phyloP scores from a whole-genome alignment of 2,329 filamentous ascomycete genomes.

The Blastomyces parvus region DNA sequence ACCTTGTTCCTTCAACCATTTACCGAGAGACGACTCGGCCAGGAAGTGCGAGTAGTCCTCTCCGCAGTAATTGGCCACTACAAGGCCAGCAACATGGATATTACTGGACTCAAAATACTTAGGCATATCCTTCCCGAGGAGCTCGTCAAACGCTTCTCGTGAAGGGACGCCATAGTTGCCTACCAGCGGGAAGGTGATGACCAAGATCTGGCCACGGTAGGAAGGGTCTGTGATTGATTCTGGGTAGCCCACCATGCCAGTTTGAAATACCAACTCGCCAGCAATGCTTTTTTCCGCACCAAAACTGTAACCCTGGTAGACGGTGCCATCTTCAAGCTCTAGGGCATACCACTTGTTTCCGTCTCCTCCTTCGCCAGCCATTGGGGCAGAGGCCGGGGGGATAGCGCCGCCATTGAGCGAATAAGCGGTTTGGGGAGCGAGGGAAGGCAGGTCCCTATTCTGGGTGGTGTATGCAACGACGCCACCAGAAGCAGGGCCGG shows the following conservation, averaged over 20 bases:
- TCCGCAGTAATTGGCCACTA: slow-evolving; percentile 83
- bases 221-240: slow-evolving; percentile 86
- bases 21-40: slow-evolving; percentile 77
- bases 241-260: slow-evolving; percentile 97
- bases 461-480: slow-evolving; percentile 30
- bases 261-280: slow-evolving; percentile 98
- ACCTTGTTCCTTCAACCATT: slow-evolving; percentile 93
- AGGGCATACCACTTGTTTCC: slow-evolving; percentile 63
- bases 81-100: slow-evolving; percentile 88
- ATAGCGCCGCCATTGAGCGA: slow-evolving; percentile 30
- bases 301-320: slow-evolving; percentile 93
- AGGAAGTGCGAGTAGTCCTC: slow-evolving; percentile 95
- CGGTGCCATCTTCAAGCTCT: slow-evolving; percentile 83
- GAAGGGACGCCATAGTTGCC: slow-evolving; percentile 97
- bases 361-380: slow-evolving; percentile 38
- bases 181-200: slow-evolving; percentile 89
- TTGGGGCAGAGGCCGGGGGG: slow-evolving; percentile 53
- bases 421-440: slow-evolving; percentile 19
- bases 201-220: slow-evolving; percentile 87
- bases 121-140: slow-evolving; percentile 67
- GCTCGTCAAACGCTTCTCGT: slow-evolving; percentile 70
- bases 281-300: slow-evolving; percentile 89
- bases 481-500: slow-evolving; percentile 34
- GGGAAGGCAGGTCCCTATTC: slow-evolving; percentile 25
- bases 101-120: slow-evolving; percentile 86